These are phyloP conservation scores for Metarhizium humberi DNA, from an alignment of 2,329 filamentous ascomycete genomes.

Conservation along the genomic window DNA sequence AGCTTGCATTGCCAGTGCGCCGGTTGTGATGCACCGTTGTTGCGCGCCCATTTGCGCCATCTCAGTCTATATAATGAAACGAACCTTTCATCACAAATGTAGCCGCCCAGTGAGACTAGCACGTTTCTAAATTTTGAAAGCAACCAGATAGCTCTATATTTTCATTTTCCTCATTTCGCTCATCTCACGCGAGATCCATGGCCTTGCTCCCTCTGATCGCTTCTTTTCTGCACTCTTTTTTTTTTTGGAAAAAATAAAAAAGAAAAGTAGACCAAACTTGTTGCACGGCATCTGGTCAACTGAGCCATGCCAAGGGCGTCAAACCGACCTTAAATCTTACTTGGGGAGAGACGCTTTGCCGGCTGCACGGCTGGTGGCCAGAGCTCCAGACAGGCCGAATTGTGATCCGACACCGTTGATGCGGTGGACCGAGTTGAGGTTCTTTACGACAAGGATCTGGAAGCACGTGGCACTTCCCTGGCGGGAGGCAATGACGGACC, in stretches of 20 bases:
- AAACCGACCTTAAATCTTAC: not conserved
- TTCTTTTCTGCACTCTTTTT: not conserved
- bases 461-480: conserved; percentile 80
- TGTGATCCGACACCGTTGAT: conserved; percentile 64
- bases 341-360: conserved; percentile 14
- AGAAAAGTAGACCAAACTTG: not conserved
- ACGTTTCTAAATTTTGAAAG: not conserved
- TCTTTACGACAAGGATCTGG: conserved; percentile 82
- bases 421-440: conserved; percentile 79
- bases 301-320: not conserved
- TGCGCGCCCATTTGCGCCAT: not conserved
- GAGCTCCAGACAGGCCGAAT: conserved; percentile 57
- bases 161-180: not conserved
- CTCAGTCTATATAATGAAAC: not conserved
- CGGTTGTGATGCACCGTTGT: not conserved
- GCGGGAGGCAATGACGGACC: conserved; percentile 73
- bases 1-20: not conserved
- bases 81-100: not conserved
- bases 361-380: conserved; percentile 21
- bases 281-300: not conserved
- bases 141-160: not conserved
- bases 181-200: not conserved
- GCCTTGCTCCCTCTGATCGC: not conserved
- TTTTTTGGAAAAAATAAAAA: not conserved
- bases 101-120: not conserved